Evolutionary conservation across 306 rosid species (phyloP).

Genomic region (Mimosa bimucronata): DNA sequence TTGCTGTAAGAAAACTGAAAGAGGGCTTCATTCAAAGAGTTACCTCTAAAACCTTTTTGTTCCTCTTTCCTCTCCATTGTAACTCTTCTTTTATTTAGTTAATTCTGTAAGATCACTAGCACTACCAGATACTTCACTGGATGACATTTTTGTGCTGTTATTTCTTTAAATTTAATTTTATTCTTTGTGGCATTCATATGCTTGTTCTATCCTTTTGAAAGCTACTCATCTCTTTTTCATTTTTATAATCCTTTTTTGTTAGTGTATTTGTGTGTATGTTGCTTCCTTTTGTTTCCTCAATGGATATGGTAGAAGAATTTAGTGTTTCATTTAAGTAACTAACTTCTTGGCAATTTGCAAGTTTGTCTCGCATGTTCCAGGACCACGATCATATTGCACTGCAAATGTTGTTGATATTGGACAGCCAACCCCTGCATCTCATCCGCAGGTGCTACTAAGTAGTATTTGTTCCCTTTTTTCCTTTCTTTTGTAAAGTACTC

Average conservation of each 20-base stretch:
- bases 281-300: background rate
- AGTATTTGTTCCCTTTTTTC: background rate
- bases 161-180: slow-evolving; percentile 23
- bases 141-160: slow-evolving; percentile 14
- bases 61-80: slow-evolving; percentile 2
- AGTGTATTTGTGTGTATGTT: background rate
- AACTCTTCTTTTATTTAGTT: background rate
- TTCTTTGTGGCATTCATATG: background rate
- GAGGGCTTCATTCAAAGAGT: slow-evolving; percentile 50
- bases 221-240: background rate
- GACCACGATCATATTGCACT: slow-evolving; percentile 57
- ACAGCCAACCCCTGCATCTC: slow-evolving; percentile 85
- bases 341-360: slow-evolving; percentile 25
- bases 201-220: background rate
- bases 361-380: slow-evolving; percentile 51
- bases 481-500: background rate
- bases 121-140: background rate
- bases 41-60: slow-evolving; percentile 22
- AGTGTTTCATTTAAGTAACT: slow-evolving; percentile 30
- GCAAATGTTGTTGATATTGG: slow-evolving; percentile 66
- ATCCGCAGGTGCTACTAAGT: slow-evolving; percentile 65
- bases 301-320: background rate
- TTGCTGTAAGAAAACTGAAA: slow-evolving; percentile 50
- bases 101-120: background rate
- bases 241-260: background rate